These are phyloP conservation scores for Myxozyma vanderwaltii DNA, from an alignment of 805 yeast genomes.

Conservation along the genomic window DNA sequence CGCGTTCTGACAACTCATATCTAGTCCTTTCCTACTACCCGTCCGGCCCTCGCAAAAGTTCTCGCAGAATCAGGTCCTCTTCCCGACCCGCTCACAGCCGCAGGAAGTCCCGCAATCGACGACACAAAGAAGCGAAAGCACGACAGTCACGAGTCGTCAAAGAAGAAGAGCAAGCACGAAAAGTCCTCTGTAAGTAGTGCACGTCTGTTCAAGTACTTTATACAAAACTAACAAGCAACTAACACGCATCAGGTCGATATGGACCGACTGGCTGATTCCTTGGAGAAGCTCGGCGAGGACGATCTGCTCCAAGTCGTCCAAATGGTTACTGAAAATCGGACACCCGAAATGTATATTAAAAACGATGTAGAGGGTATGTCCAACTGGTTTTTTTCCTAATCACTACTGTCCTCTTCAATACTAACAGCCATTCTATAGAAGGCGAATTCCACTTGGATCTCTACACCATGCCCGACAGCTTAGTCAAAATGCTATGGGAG, in stretches of 20 bases:
- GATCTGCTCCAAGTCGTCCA: conserved; percentile 93
- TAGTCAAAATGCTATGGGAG: conserved; percentile 92
- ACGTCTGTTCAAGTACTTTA: no score
- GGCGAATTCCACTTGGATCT: conserved; percentile 98
- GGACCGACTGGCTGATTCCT: conserved; percentile 85
- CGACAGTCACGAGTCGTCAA: conserved; percentile 40
- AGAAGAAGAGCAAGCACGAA: conserved; percentile 47
- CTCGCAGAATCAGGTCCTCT: conserved; percentile 82
- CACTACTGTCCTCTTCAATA: background rate
- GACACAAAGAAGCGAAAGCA: conserved; percentile 43
- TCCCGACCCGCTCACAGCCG: conserved; percentile 51
- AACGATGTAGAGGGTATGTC: conserved; percentile 74
- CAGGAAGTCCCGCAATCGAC: conserved; percentile 32
- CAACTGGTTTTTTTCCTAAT: background rate
- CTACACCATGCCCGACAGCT: conserved; percentile 86
- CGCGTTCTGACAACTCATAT: background rate
- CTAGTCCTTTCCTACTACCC: conserved; percentile 68
- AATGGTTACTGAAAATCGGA: conserved; percentile 94
- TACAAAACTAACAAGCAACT: background rate
- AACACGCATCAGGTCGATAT: conserved; percentile 59
- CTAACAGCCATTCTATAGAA: conserved; percentile 45
- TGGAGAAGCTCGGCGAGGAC: conserved; percentile 86
- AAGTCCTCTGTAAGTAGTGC: conserved; percentile 48
- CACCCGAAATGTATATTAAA: conserved; percentile 92
- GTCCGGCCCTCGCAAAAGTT: conserved; percentile 69